Evolutionary conservation across 768 basidiomycete species (phyloP).

Genomic region (Baorangia bicolor): DNA sequence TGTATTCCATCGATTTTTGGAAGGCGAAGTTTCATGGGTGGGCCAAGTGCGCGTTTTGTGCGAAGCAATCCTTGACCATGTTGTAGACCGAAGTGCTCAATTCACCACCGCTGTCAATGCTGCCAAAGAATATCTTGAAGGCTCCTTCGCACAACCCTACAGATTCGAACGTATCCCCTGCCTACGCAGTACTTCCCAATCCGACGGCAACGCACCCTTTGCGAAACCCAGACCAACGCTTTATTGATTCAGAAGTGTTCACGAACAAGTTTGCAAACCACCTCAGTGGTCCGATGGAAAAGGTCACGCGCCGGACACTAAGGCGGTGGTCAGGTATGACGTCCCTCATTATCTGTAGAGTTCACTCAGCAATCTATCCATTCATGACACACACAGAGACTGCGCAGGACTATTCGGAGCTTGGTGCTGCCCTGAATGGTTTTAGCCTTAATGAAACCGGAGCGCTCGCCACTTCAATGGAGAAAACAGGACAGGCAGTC

Average conservation of each 20-base stretch:
- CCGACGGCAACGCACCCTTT: constrained; percentile 87
- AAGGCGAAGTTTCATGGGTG: constrained; percentile 96
- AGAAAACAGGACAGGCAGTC: constrained; percentile 95
- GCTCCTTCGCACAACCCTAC: constrained; percentile 95
- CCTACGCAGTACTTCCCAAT: constrained; percentile 84
- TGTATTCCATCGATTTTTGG: constrained; percentile 93
- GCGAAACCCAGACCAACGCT: constrained; percentile 92
- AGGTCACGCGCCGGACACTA: constrained; percentile 85
- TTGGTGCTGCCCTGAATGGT: constrained; percentile 90
- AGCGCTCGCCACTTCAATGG: constrained; percentile 76
- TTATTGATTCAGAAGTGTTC: constrained; percentile 93
- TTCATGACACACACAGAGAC: constrained; percentile 48
- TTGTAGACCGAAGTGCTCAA: constrained; percentile 84
- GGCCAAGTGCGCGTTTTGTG: constrained; percentile 22
- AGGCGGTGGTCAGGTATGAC: constrained; percentile 91
- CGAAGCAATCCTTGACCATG: constrained; percentile 4
- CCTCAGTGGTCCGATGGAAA: constrained; percentile 91
- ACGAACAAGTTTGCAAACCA: constrained; percentile 95
- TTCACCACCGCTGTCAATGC: constrained; percentile 84
- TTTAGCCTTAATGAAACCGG: constrained; percentile 87
- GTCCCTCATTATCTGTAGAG: constrained; percentile 1
- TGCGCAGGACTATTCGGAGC: constrained; percentile 84
- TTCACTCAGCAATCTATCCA: constrained; percentile 1
- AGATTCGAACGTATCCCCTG: constrained; percentile 65
- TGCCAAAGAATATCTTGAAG: constrained; percentile 95